These are phyloP conservation scores for Lagenaria siceraria DNA, from an alignment of 306 rosid species.

Conservation along the genomic window DNA sequence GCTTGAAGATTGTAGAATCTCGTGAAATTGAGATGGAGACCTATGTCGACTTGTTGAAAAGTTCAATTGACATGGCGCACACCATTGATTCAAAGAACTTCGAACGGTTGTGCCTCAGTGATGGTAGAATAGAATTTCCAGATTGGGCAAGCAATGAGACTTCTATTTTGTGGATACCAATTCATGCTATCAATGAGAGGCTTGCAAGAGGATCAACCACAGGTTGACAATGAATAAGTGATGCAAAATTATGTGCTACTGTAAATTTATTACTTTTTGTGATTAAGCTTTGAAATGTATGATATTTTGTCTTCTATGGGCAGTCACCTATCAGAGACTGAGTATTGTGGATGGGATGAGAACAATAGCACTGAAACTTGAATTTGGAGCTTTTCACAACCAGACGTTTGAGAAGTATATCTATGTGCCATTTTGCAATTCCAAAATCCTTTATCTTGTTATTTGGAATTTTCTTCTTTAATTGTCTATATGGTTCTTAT, in stretches of 20 bases:
- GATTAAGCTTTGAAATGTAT: slow-evolving; percentile 13
- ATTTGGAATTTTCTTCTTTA: neutral
- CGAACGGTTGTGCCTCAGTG: slow-evolving; percentile 44
- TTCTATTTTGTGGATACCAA: slow-evolving; percentile 84
- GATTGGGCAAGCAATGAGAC: slow-evolving; percentile 77
- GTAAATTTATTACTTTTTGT: slow-evolving; percentile 1
- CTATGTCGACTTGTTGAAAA: slow-evolving; percentile 24
- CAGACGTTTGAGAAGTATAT: slow-evolving; percentile 80
- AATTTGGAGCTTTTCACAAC: slow-evolving; percentile 80
- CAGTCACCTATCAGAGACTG: slow-evolving; percentile 70
- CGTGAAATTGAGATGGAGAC: slow-evolving; percentile 75
- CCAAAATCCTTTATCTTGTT: slow-evolving; percentile 2
- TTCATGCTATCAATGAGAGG: slow-evolving; percentile 53
- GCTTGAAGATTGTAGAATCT: slow-evolving; percentile 62
- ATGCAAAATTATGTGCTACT: slow-evolving; percentile 10
- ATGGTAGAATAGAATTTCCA: slow-evolving; percentile 79
- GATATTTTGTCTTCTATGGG: slow-evolving; percentile 19
- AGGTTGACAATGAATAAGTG: slow-evolving; percentile 42
- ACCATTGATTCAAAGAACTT: slow-evolving; percentile 25
- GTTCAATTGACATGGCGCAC: slow-evolving; percentile 24
- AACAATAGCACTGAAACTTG: slow-evolving; percentile 86
- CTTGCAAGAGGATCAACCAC: slow-evolving; percentile 81
- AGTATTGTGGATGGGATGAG: slow-evolving; percentile 97
- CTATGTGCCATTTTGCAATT: slow-evolving; percentile 5
- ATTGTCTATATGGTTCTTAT: neutral